A percentile compares a stretch with the other conserved stretches of the same genome.
phyloP scores from a whole-genome alignment of 2,329 filamentous ascomycete species.

The Mollisiaceae sp. region DNA sequence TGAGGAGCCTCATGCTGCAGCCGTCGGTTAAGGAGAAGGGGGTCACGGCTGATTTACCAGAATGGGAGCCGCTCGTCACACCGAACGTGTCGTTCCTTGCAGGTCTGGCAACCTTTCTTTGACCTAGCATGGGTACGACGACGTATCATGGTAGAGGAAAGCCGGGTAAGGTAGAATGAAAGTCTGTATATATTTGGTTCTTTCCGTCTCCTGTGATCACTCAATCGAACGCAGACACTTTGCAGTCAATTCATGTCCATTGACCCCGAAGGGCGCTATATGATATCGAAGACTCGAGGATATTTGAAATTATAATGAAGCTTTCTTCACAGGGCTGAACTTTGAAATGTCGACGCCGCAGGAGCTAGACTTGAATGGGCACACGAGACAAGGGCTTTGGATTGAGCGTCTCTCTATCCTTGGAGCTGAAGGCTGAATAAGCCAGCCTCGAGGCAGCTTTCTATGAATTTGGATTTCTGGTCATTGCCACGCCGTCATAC shows the following conservation, averaged over 20 bases:
- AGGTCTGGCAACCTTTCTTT: slow-evolving; percentile 29
- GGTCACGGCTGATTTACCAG: slow-evolving; percentile 21
- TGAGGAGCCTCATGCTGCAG: slow-evolving; percentile 2
- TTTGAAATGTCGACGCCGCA: not conserved
- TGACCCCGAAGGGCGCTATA: not conserved
- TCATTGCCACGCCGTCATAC: not conserved
- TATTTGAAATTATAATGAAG: not conserved
- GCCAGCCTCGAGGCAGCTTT: not conserved
- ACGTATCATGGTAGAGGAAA: slow-evolving; percentile 8
- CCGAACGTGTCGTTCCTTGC: slow-evolving; percentile 31
- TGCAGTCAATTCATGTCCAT: not conserved
- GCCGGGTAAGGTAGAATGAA: not conserved
- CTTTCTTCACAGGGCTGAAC: not conserved
- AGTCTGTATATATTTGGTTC: not conserved
- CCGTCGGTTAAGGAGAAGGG: not conserved
- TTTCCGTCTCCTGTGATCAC: not conserved
- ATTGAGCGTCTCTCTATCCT: not conserved
- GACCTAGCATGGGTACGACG: slow-evolving; percentile 28
- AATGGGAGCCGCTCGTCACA: slow-evolving; percentile 31
- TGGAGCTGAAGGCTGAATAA: not conserved
- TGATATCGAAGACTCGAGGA: not conserved
- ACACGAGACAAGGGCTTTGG: not conserved
- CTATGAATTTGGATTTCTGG: not conserved
- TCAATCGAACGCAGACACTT: not conserved
- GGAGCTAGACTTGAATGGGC: not conserved